A percentile compares a stretch with the other conserved stretches of the same genome.
Evolutionary conservation across 345 rosid genomes (phyloP).

Genomic region (Syzygium jambos): DNA sequence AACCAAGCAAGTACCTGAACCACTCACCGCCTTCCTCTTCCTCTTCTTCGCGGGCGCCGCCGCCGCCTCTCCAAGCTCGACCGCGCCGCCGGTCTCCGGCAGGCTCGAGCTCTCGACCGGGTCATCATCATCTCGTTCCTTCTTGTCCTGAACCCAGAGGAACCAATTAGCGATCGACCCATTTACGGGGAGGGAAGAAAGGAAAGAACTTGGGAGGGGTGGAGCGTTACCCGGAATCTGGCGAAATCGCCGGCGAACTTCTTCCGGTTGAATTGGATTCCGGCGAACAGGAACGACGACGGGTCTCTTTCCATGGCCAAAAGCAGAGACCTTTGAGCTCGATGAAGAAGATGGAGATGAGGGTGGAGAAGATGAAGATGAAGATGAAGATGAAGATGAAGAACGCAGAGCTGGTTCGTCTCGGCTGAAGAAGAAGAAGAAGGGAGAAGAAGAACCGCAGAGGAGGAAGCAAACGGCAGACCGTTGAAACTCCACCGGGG

Average conservation of each 20-base stretch:
- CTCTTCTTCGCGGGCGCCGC: constrained; percentile 40
- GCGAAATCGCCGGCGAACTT: constrained; percentile 55
- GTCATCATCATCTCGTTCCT: background rate
- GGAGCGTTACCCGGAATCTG: constrained; percentile 46
- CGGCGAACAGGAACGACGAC: constrained; percentile 70
- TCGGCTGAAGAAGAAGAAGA: background rate
- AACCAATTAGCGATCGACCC: background rate
- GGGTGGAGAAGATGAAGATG: no score
- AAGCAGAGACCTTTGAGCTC: background rate
- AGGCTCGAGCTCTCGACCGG: constrained; percentile 17
- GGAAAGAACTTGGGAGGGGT: background rate
- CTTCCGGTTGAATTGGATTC: constrained; percentile 52
- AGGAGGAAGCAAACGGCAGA: background rate
- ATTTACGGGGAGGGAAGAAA: background rate
- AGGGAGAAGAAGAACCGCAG: background rate
- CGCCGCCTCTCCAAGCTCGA: constrained; percentile 6
- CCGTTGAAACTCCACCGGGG: background rate
- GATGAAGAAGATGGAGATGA: background rate
- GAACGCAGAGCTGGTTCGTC: background rate
- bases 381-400: background rate
- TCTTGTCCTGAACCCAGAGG: constrained; percentile 2
- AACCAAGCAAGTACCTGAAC: constrained; percentile 25
- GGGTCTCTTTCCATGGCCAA: constrained; percentile 46
- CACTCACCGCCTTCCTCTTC: constrained; percentile 50
- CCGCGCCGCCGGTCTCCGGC: constrained; percentile 4